Conservation (phyloP, 2,329 filamentous ascomycete species). For the Diplodia corticola region DNA sequence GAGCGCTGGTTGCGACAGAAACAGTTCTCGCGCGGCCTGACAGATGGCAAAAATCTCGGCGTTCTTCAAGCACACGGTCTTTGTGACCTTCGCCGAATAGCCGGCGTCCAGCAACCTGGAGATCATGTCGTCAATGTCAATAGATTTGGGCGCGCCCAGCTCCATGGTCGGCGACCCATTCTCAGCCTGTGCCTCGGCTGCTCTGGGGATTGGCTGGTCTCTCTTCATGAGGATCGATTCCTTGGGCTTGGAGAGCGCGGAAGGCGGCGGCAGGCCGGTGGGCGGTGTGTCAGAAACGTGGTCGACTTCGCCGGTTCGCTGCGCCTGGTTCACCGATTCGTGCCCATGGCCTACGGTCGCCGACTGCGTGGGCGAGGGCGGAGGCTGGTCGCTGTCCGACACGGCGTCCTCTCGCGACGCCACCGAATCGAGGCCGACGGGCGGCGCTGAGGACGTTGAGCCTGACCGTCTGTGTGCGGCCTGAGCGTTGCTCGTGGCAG, state of each 20-base stretch:
- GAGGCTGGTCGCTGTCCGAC: conserved; percentile 48
- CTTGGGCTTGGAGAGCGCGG: conserved; percentile 68
- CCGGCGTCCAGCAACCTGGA: conserved; percentile 89
- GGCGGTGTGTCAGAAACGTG: conserved; percentile 90
- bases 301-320: conserved; percentile 87
- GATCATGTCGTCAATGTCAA: conserved; percentile 97
- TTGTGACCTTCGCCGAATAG: conserved; percentile 95
- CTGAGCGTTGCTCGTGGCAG: conserved; percentile 65
- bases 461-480: conserved; percentile 36
- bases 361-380: conserved; percentile 85
- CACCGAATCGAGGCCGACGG: conserved; percentile 37
- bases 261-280: conserved; percentile 55
- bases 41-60: conserved; percentile 96
- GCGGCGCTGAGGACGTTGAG: conserved; percentile 34
- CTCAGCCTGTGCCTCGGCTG: conserved; percentile 43
- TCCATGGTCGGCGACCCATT: conserved; percentile 62
- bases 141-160: conserved; percentile 87
- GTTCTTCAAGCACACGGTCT: conserved; percentile 95
- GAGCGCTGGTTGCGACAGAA: conserved; percentile 87
- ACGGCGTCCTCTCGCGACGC: conserved; percentile 40
- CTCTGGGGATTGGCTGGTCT: conserved; percentile 67
- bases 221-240: conserved; percentile 88
- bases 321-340: conserved; percentile 76
- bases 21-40: conserved; percentile 80
- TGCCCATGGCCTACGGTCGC: conserved; percentile 70